These are phyloP conservation scores for Penicillium pulvis DNA, from an alignment of 495 filamentous ascomycete species.

Conservation along the genomic window DNA sequence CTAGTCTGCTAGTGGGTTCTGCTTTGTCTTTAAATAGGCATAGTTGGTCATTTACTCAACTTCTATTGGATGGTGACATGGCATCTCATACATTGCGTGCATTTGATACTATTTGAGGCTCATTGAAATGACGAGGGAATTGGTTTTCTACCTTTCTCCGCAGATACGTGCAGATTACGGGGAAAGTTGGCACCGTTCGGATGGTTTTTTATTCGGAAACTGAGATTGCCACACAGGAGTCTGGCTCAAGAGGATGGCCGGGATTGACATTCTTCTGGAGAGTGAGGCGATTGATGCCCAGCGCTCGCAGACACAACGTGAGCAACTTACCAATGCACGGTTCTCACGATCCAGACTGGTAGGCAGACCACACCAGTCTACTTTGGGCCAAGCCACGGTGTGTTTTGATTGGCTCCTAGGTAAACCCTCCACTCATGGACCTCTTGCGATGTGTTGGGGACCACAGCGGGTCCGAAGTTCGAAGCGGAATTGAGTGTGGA, in stretches of 20 bases:
- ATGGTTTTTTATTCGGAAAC: conserved; percentile 4
- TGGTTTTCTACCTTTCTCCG: background rate
- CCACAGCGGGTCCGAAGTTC: background rate
- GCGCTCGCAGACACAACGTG: background rate
- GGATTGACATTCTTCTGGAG: background rate
- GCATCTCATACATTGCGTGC: background rate
- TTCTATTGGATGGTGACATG: background rate
- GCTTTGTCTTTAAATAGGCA: background rate
- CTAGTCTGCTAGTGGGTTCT: no score
- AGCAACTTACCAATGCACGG: conserved; percentile 1
- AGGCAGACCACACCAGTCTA: background rate
- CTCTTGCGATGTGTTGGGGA: background rate
- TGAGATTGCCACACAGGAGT: conserved; percentile 9
- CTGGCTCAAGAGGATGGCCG: background rate
- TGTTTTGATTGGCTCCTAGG: background rate
- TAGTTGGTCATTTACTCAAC: background rate
- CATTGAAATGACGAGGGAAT: background rate
- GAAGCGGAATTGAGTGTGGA: background rate
- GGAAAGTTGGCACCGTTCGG: background rate
- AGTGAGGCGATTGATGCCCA: conserved; percentile 7
- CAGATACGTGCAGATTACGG: background rate
- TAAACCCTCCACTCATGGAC: background rate
- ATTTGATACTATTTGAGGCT: background rate
- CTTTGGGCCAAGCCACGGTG: background rate
- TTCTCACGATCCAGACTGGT: background rate